Base-by-base conservation (phyloP, 108 stramenopile species). In the Cylindrotheca fusiformis region DNA sequence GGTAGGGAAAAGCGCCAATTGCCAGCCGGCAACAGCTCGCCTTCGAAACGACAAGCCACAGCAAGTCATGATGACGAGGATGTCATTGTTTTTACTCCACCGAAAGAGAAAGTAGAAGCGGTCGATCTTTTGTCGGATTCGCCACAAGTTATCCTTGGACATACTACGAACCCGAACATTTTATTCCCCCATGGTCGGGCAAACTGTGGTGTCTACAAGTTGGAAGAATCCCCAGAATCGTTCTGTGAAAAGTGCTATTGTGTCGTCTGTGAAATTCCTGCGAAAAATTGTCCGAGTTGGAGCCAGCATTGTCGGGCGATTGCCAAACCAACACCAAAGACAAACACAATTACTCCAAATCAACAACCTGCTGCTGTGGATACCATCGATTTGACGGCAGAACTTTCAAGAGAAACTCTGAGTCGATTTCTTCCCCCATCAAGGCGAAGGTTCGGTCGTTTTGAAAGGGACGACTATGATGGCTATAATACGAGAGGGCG, bases 171-270 rank as follows among this genome's bases (percentile, higher is more conserved):
- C 70, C 80, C 85, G 17, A 81, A 78, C 61, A 67, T 83, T 27
- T 65, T 75, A 29, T 86, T 70, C 68, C 76, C 82, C n/a, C 85
- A 86, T 60, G 50, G 52, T 32, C 77, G 85, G 10, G 44, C 20
- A 4, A 14, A 55, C 18, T 86, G 85, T 52, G 85, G 85, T 1
- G 55, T 83, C 12, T 53, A 68, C 49, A 25, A 41, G 31, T 81
- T 78, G 52, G 19, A 59, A 4, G 44, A 24, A 0, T 36, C 44
- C 30, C 67, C 76, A 45, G 45, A 22, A 18, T 63, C 63, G 52
- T 66, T 61, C 33, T 90, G 88, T 56, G 33, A 33, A 8, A 90
- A 86, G n/a, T 90, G 88, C 72, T 85, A 76, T 52, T 90, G 88
- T 52, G 63, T 60, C 60, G 53, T 80, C 1, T 90, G 88, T 60